phyloP scores from a whole-genome alignment of 75 land plant species.

The Pseudotsuga menziesii region DNA sequence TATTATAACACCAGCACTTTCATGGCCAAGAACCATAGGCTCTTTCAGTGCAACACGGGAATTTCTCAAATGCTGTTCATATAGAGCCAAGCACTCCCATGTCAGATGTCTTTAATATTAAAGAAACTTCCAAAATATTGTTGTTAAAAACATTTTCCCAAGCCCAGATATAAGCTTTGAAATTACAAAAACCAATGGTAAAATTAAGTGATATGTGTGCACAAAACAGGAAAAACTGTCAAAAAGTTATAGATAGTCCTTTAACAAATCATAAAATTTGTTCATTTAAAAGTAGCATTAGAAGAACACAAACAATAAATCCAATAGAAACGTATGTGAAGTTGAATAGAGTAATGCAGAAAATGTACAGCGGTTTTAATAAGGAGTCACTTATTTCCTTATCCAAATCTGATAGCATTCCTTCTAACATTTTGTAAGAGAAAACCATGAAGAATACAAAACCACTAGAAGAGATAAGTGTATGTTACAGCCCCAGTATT shows the following conservation, averaged over 20 bases:
- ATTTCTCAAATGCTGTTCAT: slow-evolving; percentile 19
- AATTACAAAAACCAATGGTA: background rate
- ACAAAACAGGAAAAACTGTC: background rate
- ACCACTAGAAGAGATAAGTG: background rate
- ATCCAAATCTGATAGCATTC: background rate
- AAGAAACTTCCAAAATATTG: background rate
- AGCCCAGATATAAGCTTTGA: background rate
- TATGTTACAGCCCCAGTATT: background rate
- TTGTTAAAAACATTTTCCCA: background rate
- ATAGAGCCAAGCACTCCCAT: background rate
- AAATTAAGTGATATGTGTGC: background rate
- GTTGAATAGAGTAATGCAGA: background rate
- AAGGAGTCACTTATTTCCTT: background rate
- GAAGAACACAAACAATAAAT: background rate
- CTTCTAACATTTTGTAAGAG: background rate
- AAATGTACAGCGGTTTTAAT: background rate
- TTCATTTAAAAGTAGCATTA: background rate
- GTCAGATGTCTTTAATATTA: slow-evolving; percentile 1
- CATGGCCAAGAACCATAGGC: slow-evolving; percentile 49
- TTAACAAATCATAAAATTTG: background rate
- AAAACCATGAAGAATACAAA: background rate
- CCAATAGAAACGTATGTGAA: no score
- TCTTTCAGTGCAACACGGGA: slow-evolving; percentile 33
- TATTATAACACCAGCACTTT: slow-evolving; percentile 32
- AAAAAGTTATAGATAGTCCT: background rate